phyloP scores from a whole-genome alignment of 139 green algal genomes.

The Tetraselmis striata region DNA sequence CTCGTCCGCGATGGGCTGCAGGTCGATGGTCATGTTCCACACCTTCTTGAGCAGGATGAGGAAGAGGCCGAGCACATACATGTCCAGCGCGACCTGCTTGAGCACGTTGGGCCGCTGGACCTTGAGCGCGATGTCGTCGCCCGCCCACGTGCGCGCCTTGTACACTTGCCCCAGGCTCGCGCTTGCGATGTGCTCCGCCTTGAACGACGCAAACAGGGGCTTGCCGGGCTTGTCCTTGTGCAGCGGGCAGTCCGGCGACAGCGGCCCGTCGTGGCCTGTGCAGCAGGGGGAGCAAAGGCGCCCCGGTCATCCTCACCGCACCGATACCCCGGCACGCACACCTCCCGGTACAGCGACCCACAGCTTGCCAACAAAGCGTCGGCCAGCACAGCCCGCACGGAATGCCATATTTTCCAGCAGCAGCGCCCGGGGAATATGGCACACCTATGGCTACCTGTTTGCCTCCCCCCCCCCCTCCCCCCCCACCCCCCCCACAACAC shows the following conservation, averaged over 20 bases:
- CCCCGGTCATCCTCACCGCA: too few relatives aligned
- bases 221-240: neutral
- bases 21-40: slow-evolving; percentile 19
- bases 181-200: slow-evolving; percentile 9
- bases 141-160: slow-evolving; percentile 17
- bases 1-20: slow-evolving; percentile 27
- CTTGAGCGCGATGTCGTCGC: slow-evolving; percentile 27
- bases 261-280: slow-evolving; percentile 14
- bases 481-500: too few relatives aligned
- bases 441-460: too few relatives aligned
- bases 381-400: too few relatives aligned
- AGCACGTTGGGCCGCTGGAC: slow-evolving; percentile 24
- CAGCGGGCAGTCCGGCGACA: slow-evolving; percentile 15
- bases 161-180: slow-evolving; percentile 33
- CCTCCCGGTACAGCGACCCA: too few relatives aligned
- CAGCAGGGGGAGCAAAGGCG: too few relatives aligned
- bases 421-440: too few relatives aligned
- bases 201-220: slow-evolving; percentile 16
- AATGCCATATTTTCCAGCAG: too few relatives aligned
- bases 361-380: too few relatives aligned
- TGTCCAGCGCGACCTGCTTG: slow-evolving; percentile 21
- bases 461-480: too few relatives aligned
- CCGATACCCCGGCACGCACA: too few relatives aligned
- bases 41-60: slow-evolving; percentile 15
- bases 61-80: slow-evolving; percentile 9